These are phyloP conservation scores for Hysterium pulicare DNA, from an alignment of 2,329 filamentous ascomycete species.

Conservation along the genomic window DNA sequence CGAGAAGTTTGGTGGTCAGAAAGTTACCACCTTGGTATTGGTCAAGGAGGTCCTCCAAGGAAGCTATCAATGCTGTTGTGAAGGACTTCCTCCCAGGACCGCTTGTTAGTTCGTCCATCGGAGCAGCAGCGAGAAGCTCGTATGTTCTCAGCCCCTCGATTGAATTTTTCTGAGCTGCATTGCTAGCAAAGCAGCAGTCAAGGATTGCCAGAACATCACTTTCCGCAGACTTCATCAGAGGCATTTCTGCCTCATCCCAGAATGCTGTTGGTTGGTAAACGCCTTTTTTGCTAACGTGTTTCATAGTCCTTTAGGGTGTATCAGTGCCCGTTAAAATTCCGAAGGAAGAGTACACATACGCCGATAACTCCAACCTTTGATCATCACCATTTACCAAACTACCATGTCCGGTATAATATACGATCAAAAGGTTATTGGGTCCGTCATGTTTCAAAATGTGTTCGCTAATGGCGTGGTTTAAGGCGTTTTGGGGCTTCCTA, in stretches of 20 bases:
- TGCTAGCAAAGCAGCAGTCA: slow-evolving; percentile 30
- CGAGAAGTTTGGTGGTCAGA: slow-evolving; percentile 7
- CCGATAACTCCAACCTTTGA: slow-evolving; percentile 10
- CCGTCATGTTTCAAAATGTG: slow-evolving; percentile 16
- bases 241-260: slow-evolving; percentile 20
- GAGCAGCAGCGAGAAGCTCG: slow-evolving; percentile 14
- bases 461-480: slow-evolving; percentile 13
- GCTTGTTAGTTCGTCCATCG: slow-evolving; percentile 4
- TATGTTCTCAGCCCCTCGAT: slow-evolving; percentile 7
- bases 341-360: slow-evolving; percentile 20
- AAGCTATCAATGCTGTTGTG: slow-evolving; percentile 11
- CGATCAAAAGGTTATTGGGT: slow-evolving; percentile 20
- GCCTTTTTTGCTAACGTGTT: background rate
- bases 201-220: slow-evolving; percentile 27
- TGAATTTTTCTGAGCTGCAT: slow-evolving; percentile 14
- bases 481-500: slow-evolving; percentile 12
- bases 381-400: slow-evolving; percentile 2
- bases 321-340: background rate
- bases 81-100: slow-evolving; percentile 14
- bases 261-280: slow-evolving; percentile 7
- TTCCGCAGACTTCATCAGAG: slow-evolving; percentile 8
- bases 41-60: slow-evolving; percentile 7
- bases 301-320: background rate
- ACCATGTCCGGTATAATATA: slow-evolving; percentile 33
- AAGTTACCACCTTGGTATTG: slow-evolving; percentile 5